Evolutionary conservation across 1,139 yeast genomes (phyloP), one percentile per base, ranked within the genome.

Genomic region (Zygosaccharomyces sapae): DNA sequence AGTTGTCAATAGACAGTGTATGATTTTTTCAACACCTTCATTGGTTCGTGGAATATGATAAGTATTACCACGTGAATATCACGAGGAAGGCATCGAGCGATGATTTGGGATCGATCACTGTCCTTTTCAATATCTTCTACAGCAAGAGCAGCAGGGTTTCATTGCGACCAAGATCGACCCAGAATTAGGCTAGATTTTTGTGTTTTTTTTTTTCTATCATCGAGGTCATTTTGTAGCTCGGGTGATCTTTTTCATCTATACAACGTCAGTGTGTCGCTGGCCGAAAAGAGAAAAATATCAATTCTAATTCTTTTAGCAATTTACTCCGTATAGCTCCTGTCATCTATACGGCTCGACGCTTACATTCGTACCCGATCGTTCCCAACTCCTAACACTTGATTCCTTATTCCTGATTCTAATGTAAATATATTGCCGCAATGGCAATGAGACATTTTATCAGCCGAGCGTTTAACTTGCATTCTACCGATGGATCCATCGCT

Each of bases 31-130:
- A 27, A 27, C 31, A 27, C 31, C 40, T 37, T 37, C 40, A 37
- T 37, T 37, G 40, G 40, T 37, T 37, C 40, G 40, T 37, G 24
- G 8, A 37, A 7, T 5, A 5, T 37, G 40, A 37, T 35, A 16
- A 16, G 16, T 16, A 16, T 16, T 16, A 16, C 16, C 38, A 9
- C 29, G 29, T 35, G 38, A 20, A 4, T 10, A 10, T 13, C 31
- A 27, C 31, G n/a, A 10, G 31, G 9, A 8, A 27, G 5, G 30
- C 16, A 16, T 16, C 16, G 16, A 16, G 16, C 16, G 16, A 16
- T 16, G 16, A 16, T 16, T 16, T 16, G 16, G 16, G 16, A 16
- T 16, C 16, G 16, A 16, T 16, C 16, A 16, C 16, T 16, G 16
- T 16, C 16, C 16, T 16, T 16, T 16, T 16, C 16, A 16, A 16